Conservation (phyloP, 1,284 basidiomycete species). For the Tausonia pullulans region DNA sequence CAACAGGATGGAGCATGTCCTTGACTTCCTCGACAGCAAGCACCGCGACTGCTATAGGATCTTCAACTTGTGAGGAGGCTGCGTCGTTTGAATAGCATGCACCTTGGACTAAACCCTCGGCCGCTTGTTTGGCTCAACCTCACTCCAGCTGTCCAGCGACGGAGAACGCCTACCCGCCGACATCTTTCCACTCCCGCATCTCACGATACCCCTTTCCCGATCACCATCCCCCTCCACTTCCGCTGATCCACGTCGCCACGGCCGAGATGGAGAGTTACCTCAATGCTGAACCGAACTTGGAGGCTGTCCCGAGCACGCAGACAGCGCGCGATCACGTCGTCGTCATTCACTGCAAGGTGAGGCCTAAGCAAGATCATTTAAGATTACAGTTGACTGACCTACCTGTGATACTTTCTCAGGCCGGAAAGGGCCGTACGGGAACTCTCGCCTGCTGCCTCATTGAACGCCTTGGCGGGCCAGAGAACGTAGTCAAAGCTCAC, state of each 20-base stretch:
- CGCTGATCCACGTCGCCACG: constrained; percentile 60
- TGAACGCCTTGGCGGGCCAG: constrained; percentile 8
- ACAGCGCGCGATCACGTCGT: constrained; percentile 42
- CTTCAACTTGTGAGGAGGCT: constrained; percentile 54
- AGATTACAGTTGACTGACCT: too few species aligned
- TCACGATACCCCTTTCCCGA: constrained; percentile 81
- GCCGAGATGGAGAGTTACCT: constrained; percentile 72
- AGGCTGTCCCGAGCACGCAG: background rate
- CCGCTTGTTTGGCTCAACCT: background rate
- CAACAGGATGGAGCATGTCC: constrained; percentile 65
- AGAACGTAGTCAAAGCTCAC: background rate
- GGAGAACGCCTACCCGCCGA: constrained; percentile 39
- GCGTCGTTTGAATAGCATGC: background rate
- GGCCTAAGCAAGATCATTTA: background rate
- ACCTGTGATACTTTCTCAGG: constrained; percentile 31
- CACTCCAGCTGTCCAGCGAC: constrained; percentile 47
- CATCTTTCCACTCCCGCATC: constrained; percentile 44
- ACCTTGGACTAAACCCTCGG: background rate
- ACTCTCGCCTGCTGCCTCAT: constrained; percentile 45
- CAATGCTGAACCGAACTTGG: constrained; percentile 45
- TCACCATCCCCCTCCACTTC: constrained; percentile 75
- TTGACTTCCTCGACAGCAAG: constrained; percentile 59
- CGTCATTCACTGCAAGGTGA: constrained; percentile 76
- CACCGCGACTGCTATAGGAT: constrained; percentile 69
- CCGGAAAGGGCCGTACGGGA: constrained; percentile 69